Percentiles rank a stretch among this genome's conserved stretches.
phyloP scores from a whole-genome alignment of 257 asterid genomes.

The Perilla frutescens region DNA sequence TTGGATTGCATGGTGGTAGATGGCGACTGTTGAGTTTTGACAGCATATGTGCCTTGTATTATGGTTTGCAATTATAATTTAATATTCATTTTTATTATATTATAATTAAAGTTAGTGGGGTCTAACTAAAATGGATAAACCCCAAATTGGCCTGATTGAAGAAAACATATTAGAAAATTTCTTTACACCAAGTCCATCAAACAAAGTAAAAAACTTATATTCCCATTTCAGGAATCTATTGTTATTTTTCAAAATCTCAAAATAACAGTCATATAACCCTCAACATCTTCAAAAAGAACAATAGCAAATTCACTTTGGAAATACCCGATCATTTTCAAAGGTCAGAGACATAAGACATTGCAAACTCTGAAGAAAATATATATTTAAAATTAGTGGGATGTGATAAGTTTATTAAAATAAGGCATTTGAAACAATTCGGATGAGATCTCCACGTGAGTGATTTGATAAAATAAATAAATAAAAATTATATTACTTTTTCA shows the following conservation, averaged over 20 bases:
- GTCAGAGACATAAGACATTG: too few species aligned
- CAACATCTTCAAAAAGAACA: too few species aligned
- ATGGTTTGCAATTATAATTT: background rate
- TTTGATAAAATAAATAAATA: background rate
- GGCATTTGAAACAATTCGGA: conserved; percentile 13
- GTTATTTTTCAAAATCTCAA: too few species aligned
- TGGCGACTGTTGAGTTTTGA: background rate
- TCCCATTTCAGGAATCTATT: background rate
- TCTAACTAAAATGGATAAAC: background rate
- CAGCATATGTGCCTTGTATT: conserved; percentile 1
- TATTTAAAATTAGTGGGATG: background rate
- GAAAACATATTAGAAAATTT: background rate
- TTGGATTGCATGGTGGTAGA: conserved; percentile 2
- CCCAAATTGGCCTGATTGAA: too few species aligned
- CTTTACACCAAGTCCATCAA: background rate
- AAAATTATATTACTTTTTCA: background rate
- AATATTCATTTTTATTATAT: background rate
- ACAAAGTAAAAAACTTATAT: background rate
- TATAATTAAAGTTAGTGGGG: background rate
- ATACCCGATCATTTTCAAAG: too few species aligned
- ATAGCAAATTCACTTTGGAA: too few species aligned
- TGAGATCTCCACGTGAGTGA: conserved; percentile 44
- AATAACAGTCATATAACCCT: too few species aligned
- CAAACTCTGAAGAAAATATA: too few species aligned
- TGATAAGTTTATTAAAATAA: conserved; percentile 27